Evolutionary conservation across 73 alveolate genomes (phyloP), one percentile per base, ranked within the genome.

Genomic region (Paramecium sonneborni): DNA sequence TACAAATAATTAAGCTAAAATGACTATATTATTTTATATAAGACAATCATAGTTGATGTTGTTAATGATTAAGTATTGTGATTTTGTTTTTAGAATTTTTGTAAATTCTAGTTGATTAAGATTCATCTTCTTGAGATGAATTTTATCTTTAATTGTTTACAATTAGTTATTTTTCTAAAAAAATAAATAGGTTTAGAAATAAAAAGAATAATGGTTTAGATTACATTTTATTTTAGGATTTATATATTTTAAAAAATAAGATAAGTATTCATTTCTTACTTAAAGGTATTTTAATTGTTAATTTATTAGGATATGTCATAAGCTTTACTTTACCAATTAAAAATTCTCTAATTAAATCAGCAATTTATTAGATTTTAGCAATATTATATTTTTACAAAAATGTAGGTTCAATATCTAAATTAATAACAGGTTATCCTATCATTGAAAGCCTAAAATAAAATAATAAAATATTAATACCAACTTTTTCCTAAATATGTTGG

Each of bases 341-440:
- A 14, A 44, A 18, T n/a, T 79, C 90, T 79, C 72, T 79, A 0
- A 79, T 41, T 24, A 79, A 39, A 79, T 44, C 72, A 43, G 41
- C 55, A 24, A 79, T 41, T 20, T 32, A 79, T 79, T 14, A 39
- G 3, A 79, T 79, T 10, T 79, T 79, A 2, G 90, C 90, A 23
- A 79, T 44, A 79, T 79, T 79, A 44, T 43, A 79, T 79, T 79
- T 79, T 30, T 79, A n/a, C 18, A 46, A 23, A 12, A 79, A 4
- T n/a, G 32, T 79, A 18, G 76, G 55, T 46, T 79, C 90, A 26
- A 79, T 41, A 43, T 79, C 90, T 46, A 79, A 79, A 43, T 79
- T 79, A 2, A 79, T 8, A 0, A 44, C 90, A 39, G 90, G 90
- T 12, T 38, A 23, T 2, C 76, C 90, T 30, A 79, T 79, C 56